A percentile compares a stretch with the other conserved stretches of the same genome.
These are phyloP conservation scores for Alternaria sp. DNA, from an alignment of 2,329 filamentous ascomycete species.

Conservation along the genomic window DNA sequence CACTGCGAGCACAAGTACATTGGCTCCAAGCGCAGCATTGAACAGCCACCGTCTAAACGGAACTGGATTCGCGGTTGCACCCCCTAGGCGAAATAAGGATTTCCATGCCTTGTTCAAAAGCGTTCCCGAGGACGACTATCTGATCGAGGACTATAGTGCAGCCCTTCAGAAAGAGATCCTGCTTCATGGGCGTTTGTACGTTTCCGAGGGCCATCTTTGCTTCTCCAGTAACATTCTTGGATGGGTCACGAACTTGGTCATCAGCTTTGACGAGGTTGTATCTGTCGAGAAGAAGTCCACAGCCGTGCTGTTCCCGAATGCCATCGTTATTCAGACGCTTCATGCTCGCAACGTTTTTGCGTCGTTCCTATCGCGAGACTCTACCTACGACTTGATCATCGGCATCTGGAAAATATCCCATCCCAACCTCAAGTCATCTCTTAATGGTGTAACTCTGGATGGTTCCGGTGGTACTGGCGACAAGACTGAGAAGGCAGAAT, in stretches of 20 bases:
- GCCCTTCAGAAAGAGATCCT: constrained; percentile 95
- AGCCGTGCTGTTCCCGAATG: constrained; percentile 94
- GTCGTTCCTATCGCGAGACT: constrained; percentile 91
- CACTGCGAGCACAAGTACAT: constrained; percentile 72
- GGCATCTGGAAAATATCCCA: constrained; percentile 99
- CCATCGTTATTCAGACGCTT: constrained; percentile 93
- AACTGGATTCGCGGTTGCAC: constrained; percentile 95
- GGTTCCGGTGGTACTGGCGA: constrained; percentile 76
- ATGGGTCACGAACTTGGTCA: constrained; percentile 96
- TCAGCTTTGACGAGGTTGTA: constrained; percentile 97
- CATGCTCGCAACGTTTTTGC: constrained; percentile 97
- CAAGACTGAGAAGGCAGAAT: constrained; percentile 87
- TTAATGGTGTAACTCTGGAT: constrained; percentile 87
- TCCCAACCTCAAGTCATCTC: constrained; percentile 86
- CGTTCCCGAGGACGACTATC: constrained; percentile 95
- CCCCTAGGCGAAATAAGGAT: constrained; percentile 93
- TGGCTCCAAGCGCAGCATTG: constrained; percentile 69
- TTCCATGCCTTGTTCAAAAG: constrained; percentile 95
- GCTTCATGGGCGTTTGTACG: constrained; percentile 90
- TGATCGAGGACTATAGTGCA: constrained; percentile 98
- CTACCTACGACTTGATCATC: constrained; percentile 95
- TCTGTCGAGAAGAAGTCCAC: constrained; percentile 97
- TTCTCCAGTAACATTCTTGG: constrained; percentile 99
- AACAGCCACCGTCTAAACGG: constrained; percentile 83
- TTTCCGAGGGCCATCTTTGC: constrained; percentile 96